Evolutionary conservation across 805 yeast species (phyloP).

Genomic region (Metschnikowia reukaufii): DNA sequence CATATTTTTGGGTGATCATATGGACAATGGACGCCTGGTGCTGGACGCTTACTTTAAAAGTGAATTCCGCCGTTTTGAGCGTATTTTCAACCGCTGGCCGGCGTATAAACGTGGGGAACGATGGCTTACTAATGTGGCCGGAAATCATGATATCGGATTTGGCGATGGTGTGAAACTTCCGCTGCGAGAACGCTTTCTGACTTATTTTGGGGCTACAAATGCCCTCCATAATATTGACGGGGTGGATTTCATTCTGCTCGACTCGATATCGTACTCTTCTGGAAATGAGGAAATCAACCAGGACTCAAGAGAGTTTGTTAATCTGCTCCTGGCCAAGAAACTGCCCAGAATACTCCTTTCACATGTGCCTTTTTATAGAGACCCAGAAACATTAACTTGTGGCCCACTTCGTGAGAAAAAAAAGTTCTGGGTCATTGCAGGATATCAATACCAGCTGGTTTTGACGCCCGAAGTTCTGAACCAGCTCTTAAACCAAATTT

Average conservation of each 20-base stretch:
- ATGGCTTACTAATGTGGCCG: conserved; percentile 33
- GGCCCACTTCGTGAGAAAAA: conserved; percentile 25
- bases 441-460: conserved; percentile 30
- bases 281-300: conserved; percentile 12
- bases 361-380: conserved; percentile 28
- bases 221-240: conserved; percentile 23
- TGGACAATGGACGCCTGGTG: conserved; percentile 42
- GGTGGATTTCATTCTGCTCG: conserved; percentile 31
- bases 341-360: conserved; percentile 25
- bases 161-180: conserved; percentile 26
- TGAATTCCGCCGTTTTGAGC: conserved; percentile 33
- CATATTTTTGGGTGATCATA: conserved; percentile 42
- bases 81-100: conserved; percentile 28
- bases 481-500: conserved; percentile 17
- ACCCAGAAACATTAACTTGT: conserved; percentile 18
- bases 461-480: conserved; percentile 19
- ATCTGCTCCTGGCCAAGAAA: conserved; percentile 5
- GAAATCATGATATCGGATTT: conserved; percentile 31
- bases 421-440: conserved; percentile 18
- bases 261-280: conserved; percentile 23
- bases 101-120: conserved; percentile 24
- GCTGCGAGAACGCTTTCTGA: conserved; percentile 30
- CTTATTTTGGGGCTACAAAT: conserved; percentile 37
- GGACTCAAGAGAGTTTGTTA: conserved; percentile 19
- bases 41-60: conserved; percentile 30